These are phyloP conservation scores for Cladorrhinum samala DNA, from an alignment of 495 filamentous ascomycete genomes.

Conservation along the genomic window DNA sequence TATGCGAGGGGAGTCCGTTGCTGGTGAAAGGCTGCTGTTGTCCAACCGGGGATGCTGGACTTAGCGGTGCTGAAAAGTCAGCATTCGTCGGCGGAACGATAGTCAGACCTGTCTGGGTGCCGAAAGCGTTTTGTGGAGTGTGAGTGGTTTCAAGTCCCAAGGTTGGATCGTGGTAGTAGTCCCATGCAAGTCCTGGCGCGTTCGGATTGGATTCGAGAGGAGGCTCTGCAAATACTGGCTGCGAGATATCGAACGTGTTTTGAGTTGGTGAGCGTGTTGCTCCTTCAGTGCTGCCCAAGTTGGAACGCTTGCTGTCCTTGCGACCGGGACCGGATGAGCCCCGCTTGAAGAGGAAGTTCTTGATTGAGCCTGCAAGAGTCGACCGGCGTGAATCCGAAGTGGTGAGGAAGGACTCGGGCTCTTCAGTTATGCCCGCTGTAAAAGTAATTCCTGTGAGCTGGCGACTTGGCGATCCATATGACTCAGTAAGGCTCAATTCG, in stretches of 20 bases:
- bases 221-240: conserved; percentile 8
- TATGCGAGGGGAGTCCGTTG: neutral
- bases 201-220: conserved; percentile 23
- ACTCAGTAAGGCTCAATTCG: conserved; percentile 24
- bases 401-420: conserved; percentile 24
- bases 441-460: conserved; percentile 19
- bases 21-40: conserved; percentile 1
- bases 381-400: conserved; percentile 14
- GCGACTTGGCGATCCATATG: conserved; percentile 22
- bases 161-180: conserved; percentile 27
- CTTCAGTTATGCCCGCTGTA: conserved; percentile 25
- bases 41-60: conserved; percentile 12
- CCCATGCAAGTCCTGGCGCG: conserved; percentile 23
- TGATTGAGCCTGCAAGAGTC: conserved; percentile 21
- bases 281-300: conserved; percentile 13
- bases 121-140: conserved; percentile 6
- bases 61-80: conserved; percentile 8
- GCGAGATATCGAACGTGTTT: conserved; percentile 4
- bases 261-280: conserved; percentile 22
- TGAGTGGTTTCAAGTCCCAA: conserved; percentile 9
- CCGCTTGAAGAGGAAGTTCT: conserved; percentile 17
- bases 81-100: conserved; percentile 7
- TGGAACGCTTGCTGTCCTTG: conserved; percentile 25
- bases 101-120: conserved; percentile 5
- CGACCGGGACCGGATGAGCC: conserved; percentile 14